Conservation (phyloP, 2,329 filamentous ascomycete species). For the Ceratocystis huliohia region DNA sequence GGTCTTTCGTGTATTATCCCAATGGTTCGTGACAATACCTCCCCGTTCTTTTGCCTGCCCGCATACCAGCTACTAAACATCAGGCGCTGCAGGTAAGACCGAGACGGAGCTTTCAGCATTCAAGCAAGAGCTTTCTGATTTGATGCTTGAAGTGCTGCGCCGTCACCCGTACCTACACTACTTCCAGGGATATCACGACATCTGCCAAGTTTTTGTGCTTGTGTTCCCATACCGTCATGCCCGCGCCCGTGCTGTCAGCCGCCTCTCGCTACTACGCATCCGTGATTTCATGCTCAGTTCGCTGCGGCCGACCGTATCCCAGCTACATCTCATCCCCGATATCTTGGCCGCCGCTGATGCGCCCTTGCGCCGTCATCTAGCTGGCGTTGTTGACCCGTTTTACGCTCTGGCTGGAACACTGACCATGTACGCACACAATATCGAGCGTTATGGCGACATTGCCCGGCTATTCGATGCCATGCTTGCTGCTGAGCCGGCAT, state of each 20-base stretch:
- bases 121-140: slow-evolving; percentile 62
- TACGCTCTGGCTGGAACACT: slow-evolving; percentile 89
- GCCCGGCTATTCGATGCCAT: slow-evolving; percentile 85
- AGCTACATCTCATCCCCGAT: slow-evolving; percentile 76
- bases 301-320: slow-evolving; percentile 64
- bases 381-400: slow-evolving; percentile 66
- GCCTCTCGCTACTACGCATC: slow-evolving; percentile 81
- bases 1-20: slow-evolving; percentile 97
- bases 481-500: slow-evolving; percentile 73
- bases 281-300: slow-evolving; percentile 95
- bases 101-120: slow-evolving; percentile 54
- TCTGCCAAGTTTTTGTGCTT: slow-evolving; percentile 86
- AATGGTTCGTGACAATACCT: slow-evolving; percentile 42
- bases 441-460: slow-evolving; percentile 79
- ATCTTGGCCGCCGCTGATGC: slow-evolving; percentile 64
- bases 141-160: slow-evolving; percentile 73
- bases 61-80: slow-evolving; percentile 1
- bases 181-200: slow-evolving; percentile 98
- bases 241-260: slow-evolving; percentile 53
- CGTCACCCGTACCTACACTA: slow-evolving; percentile 76
- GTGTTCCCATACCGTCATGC: slow-evolving; percentile 53
- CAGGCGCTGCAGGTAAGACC: slow-evolving; percentile 26
- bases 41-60: slow-evolving; percentile 11
- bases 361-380: slow-evolving; percentile 60
- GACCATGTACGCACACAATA: slow-evolving; percentile 93